Evolutionary conservation across 139 green algal genomes (phyloP), one percentile per base, ranked within the genome.

Genomic region (Volvox africanus): DNA sequence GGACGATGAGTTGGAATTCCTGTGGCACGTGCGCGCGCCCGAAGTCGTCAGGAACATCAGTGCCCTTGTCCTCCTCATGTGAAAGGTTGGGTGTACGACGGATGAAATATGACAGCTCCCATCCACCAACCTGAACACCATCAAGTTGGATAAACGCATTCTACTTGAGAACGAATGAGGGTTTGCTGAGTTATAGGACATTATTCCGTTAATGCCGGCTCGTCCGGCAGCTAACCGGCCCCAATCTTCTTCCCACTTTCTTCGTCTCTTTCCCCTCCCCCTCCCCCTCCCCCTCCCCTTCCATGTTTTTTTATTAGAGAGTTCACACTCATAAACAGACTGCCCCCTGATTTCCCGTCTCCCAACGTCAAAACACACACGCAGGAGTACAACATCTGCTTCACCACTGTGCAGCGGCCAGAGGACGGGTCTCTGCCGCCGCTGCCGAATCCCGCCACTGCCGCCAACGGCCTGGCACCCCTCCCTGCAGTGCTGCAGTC

Each of bases 341-440:
- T 24, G 9, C 65, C 65, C 65, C 65, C 24, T 2, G 2, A 26
- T 28, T 73, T 73, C 65, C 65, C 65, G 21, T 73, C 65, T 9
- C 65, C 65, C 6, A 6, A 73, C 65, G 21, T 28, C 65, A 24
- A 73, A 73, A 24, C 80, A 44, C 55, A 36, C 17, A 55, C 44
- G 44, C 93, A 97, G 93, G 98, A 99, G 94, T 99, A 98, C 96
- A 99, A 99, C 96, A 99, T 99, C 91, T 99, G 98, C 95, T 99
- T 99, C 96, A 99, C 98, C 44, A 99, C 98, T 0, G 98, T 99
- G 67, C 85, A 92, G 55, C 95, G 96, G 0, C 93, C 95, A 19
- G 71, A 93, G 30, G 93, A 93, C 79, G 95, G 93, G 82, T 89
- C 65, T 30, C 71, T 92, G 79, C 83, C 79, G 80, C 88, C 89